These are phyloP conservation scores for Annulohypoxylon truncatum DNA, from an alignment of 2,329 filamentous ascomycete species.

Conservation along the genomic window DNA sequence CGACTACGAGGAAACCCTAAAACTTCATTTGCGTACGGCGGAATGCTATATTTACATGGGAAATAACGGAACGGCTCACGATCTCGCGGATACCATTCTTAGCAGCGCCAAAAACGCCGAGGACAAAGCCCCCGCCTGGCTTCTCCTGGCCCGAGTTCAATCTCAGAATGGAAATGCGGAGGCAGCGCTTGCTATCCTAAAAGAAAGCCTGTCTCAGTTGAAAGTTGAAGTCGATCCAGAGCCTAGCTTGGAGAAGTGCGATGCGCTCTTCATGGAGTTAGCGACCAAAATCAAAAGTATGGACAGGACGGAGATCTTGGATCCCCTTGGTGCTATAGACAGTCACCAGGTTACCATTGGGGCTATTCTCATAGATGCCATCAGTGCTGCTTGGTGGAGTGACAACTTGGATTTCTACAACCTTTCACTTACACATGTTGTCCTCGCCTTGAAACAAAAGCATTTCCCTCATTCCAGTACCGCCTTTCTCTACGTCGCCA, in stretches of 20 bases:
- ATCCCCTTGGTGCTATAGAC: conserved; percentile 59
- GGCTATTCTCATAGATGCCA: conserved; percentile 76
- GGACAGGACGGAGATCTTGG: conserved; percentile 61
- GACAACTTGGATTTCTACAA: conserved; percentile 79
- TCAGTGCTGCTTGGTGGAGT: conserved; percentile 79
- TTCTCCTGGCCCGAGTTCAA: conserved; percentile 83
- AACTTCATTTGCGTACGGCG: conserved; percentile 80
- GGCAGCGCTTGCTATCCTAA: conserved; percentile 75
- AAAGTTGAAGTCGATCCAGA: conserved; percentile 73
- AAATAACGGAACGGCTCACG: conserved; percentile 73
- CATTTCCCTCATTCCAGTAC: conserved; percentile 76
- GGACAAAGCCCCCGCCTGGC: conserved; percentile 86
- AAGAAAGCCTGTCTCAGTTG: conserved; percentile 76
- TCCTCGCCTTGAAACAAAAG: conserved; percentile 72
- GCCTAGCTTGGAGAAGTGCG: conserved; percentile 80
- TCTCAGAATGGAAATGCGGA: conserved; percentile 78
- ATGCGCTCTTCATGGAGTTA: conserved; percentile 75
- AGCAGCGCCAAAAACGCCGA: conserved; percentile 74
- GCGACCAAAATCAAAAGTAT: conserved; percentile 69
- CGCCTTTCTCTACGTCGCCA: conserved; percentile 74
- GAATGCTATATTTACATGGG: conserved; percentile 86
- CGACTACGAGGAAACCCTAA: conserved; percentile 86
- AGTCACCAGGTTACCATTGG: conserved; percentile 71
- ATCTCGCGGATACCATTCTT: conserved; percentile 77
- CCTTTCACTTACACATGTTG: conserved; percentile 73